Base-by-base conservation (phyloP, 2,329 filamentous ascomycete species). In the Monilinia laxa region DNA sequence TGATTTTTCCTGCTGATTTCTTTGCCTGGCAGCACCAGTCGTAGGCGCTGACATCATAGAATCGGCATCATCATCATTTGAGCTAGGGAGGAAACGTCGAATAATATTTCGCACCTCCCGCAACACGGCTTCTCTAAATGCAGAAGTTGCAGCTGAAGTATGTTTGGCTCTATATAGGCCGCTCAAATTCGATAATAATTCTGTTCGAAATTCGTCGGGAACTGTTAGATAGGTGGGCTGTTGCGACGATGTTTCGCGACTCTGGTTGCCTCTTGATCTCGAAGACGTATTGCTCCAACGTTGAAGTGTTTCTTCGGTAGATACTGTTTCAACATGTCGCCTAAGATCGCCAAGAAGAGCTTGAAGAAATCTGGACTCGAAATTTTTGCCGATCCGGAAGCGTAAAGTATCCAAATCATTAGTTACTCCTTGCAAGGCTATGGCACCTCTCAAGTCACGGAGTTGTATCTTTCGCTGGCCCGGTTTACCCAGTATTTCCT, bases 51-150 rank as follows among this genome's bases (percentile, higher is more conserved):
- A 93, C 79, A 94, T 88, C 80, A 94, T 90, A 0, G 93, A 96
- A 76, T 95, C 92, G 69, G 90, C 91, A 75, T 99, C 95, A 71
- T 98, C 94, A 68, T 99, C 95, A 72, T 87, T 95, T 14, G 94
- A 96, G 75, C 93, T 97, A 0, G 95, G 95, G 51, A 99, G 82
- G 31, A 94, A 90, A 67, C 88, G 87, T 64, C 93, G 86, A 60
- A 99, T 94, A 59, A 98, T 81, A 45, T 86, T 88, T 73, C 94
- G 90, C 76, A 98, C 89, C 77, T 99, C 95, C 60, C 91, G 88
- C 69, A 96, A 80, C 16, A 96, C 87, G 0, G 91, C 85, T 52
- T 96, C 93, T 70, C 94, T 87, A 77, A 95, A 98, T 0, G 89
- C 87, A 51, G 89, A 85, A n/a, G 93, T 91, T 25, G 95, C 95